Evolutionary conservation across 306 rosid genomes (phyloP), one percentile per base, ranked within the genome.

Genomic region (Vigna nakashimae): DNA sequence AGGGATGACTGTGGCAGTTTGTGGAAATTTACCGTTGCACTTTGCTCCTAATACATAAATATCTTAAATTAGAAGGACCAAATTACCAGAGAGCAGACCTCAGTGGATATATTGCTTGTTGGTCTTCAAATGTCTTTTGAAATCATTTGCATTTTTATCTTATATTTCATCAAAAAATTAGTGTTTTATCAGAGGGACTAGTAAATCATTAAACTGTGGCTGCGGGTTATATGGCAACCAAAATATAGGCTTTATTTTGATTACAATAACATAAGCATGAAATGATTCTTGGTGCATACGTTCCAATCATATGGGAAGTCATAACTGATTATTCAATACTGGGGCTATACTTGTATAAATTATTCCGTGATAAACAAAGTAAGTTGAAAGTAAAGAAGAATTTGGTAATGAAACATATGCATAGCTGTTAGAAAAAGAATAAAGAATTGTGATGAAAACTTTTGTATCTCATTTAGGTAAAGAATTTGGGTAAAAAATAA

Each of bases 301-400:
- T 17, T 30, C 40, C 50, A 1, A 36, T 57, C 75, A 14, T 16
- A 56, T 43, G 32, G 59, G 46, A 24, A 7, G 66, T 56, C 34
- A 62, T 17, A 46, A 26, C 28, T 26, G 28, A 26, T 26, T 26
- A 48, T 49, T 63, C n/a, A 36, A 20, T 38, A n/a, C n/a, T 64
- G 28, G 42, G 38, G 40, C 46, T 62, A 5, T 63, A 18, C 34
- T 30, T 57, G 62, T 43, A 57, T 69, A 20, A 69, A 11, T 58
- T 15, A 78, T 15, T 34, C 3, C n/a, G 3, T 4, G 46, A 65
- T 20, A 58, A 51, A 40, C 13, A n/a, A 16, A 10, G 70, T 43
- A 63, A 11, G 43, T 52, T 65, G 46, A 9, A 87, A 89, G 87
- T 20, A 42, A 40, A 69, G 42, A 58, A 46, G 40, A 69, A 17